Conservation (phyloP, 2,329 filamentous ascomycete species). For the Alternaria sp. region DNA sequence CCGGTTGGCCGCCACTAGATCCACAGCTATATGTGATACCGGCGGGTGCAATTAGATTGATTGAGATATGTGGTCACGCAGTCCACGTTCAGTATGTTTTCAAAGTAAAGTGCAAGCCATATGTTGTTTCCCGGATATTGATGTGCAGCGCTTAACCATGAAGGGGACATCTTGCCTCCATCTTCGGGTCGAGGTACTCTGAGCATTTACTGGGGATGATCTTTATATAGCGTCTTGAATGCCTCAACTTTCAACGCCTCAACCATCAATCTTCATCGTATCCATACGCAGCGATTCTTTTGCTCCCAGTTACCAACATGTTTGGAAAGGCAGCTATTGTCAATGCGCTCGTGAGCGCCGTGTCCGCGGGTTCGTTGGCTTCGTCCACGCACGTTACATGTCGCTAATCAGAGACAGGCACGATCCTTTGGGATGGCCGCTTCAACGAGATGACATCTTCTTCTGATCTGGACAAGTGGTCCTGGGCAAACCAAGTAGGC, state of each 20-base stretch:
- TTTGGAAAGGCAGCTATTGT: constrained; percentile 41
- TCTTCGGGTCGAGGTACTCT: constrained; percentile 13
- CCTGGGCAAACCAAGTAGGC: constrained; percentile 72
- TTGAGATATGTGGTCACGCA: constrained; percentile 41
- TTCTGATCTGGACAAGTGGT: constrained; percentile 68
- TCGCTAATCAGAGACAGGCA: constrained; percentile 42
- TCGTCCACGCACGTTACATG: background rate
- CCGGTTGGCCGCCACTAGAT: constrained; percentile 46
- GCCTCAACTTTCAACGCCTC: background rate
- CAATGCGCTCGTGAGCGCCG: constrained; percentile 42
- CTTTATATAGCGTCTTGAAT: constrained; percentile 30
- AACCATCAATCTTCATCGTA: background rate
- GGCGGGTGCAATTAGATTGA: constrained; percentile 47
- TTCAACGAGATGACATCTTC: constrained; percentile 67
- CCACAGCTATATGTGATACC: constrained; percentile 30
- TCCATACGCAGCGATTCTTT: background rate
- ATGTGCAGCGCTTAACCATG: constrained; percentile 20
- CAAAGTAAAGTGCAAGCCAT: constrained; percentile 19
- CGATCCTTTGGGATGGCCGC: constrained; percentile 70
- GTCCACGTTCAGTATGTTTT: constrained; percentile 15
- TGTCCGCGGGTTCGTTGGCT: constrained; percentile 38
- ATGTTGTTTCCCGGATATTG: constrained; percentile 35
- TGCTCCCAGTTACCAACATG: constrained; percentile 29
- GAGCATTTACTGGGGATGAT: background rate
- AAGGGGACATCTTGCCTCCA: constrained; percentile 20